Percentiles rank a stretch among this genome's conserved stretches.
These are phyloP conservation scores for Chrysanthemum seticuspe DNA, from an alignment of 129 eudicot species.

Conservation along the genomic window DNA sequence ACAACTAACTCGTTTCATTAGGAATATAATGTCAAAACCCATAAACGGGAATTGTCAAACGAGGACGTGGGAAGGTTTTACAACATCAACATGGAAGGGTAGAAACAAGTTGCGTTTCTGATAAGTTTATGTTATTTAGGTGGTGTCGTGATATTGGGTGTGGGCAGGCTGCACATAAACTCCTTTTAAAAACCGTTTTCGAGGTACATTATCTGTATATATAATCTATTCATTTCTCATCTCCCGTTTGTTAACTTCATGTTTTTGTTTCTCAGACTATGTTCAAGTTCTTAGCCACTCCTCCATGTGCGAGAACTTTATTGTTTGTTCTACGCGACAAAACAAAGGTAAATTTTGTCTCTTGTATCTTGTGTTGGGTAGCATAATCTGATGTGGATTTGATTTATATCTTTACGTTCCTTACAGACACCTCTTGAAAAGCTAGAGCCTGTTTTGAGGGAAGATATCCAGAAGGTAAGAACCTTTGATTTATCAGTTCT, in stretches of 20 bases:
- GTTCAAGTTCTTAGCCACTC: constrained; percentile 33
- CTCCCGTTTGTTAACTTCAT: neutral
- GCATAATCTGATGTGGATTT: too few relatives aligned
- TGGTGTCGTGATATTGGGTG: constrained; percentile 67
- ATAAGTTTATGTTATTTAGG: constrained; percentile 31
- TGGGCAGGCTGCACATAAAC: constrained; percentile 67
- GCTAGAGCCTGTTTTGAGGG: too few relatives aligned
- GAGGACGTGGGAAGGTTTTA: too few relatives aligned
- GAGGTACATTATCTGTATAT: constrained; percentile 34
- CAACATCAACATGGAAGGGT: too few relatives aligned
- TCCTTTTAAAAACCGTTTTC: constrained; percentile 54
- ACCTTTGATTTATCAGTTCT: constrained; percentile 30
- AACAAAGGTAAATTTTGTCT: constrained; percentile 54
- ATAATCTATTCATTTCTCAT: constrained; percentile 5
- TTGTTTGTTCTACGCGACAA: constrained; percentile 82
- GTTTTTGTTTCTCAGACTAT: constrained; percentile 54
- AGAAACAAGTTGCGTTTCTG: neutral
- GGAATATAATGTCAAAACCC: too few relatives aligned
- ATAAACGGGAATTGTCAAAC: too few relatives aligned
- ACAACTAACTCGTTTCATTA: too few relatives aligned
- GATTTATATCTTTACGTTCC: too few relatives aligned
- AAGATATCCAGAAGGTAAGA: too few relatives aligned
- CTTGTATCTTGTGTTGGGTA: neutral
- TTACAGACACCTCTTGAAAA: too few relatives aligned
- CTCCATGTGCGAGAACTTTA: constrained; percentile 76